Evolutionary conservation across 352 stramenopile species (phyloP), one percentile per base, ranked within the genome.

Genomic region (Plasmopara viticola): DNA sequence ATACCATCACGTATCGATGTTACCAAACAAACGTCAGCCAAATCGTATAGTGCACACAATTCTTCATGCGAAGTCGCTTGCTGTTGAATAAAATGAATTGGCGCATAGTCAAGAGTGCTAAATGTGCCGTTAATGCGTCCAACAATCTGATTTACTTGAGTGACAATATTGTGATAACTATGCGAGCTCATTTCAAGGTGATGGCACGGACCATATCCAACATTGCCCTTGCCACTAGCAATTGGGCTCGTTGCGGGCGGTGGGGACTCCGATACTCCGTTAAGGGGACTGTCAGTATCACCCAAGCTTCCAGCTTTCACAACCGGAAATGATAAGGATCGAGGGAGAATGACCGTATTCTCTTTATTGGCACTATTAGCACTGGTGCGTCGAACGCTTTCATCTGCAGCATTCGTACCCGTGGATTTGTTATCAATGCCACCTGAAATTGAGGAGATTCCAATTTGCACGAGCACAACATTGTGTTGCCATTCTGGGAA

Each of bases 61-160:
- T 96, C 84, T 48, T 95, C 87, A 51, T 94, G 79, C 6, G 70
- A 72, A 15, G 81, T 87, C 29, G 60, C 60, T 38, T 67, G 71
- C 51, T 93, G 84, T 59, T 95, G 86, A 40, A 96, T 93, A 66
- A 94, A 96, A 51, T 95, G 85, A 53, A 96, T 93, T n/a, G 87
- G 87, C 14, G 77, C 68, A 66, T 95, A 94, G 62, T 95, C 84
- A 1, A 95, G 54, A 31, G 79, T 90, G 4, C 85, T 82, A 62
- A 86, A 96, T 31, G 72, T 84, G 38, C 87, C 84, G 63, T 96
- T 96, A 55, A 96, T 95, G 6, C 85, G 78, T 0, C 85, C 85
- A 2, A 96, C 86, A 31, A 95, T 72, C 54, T 95, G 82, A 60
- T 94, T 95, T 40, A 96, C 79, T 56, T 95, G 82, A 12, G 66